Evolutionary conservation across 2,329 filamentous ascomycete species (phyloP).

Genomic region (Chalaropsis ovoidea): DNA sequence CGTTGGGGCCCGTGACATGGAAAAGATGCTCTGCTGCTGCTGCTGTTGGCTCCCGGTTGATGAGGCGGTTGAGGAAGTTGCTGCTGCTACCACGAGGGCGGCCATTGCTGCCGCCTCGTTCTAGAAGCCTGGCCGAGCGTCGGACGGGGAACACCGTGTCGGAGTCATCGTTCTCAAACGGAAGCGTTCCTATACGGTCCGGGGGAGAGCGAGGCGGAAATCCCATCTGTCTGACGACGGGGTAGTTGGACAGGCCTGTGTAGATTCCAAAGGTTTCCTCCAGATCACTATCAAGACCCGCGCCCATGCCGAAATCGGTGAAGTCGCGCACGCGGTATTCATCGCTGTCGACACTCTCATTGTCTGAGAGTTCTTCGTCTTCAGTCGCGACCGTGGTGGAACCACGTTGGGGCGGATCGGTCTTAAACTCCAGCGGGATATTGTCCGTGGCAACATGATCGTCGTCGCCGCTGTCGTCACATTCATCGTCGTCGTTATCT

Average conservation of each 20-base stretch:
- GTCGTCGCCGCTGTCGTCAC: constrained; percentile 30
- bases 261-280: constrained; percentile 1
- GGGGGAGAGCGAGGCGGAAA: constrained; percentile 30
- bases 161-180: constrained; percentile 43
- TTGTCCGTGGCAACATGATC: constrained; percentile 31
- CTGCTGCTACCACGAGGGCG: background rate
- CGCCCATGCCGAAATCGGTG: background rate
- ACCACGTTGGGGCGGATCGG: constrained; percentile 41
- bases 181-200: constrained; percentile 45
- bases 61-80: constrained; percentile 9
- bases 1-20: constrained; percentile 32
- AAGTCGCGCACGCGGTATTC: constrained; percentile 32
- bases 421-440: constrained; percentile 43
- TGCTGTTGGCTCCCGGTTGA: constrained; percentile 30
- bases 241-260: background rate
- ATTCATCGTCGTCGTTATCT: constrained; percentile 35
- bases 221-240: background rate
- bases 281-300: background rate
- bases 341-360: constrained; percentile 40
- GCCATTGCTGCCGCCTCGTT: background rate
- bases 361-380: constrained; percentile 40
- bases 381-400: constrained; percentile 40
- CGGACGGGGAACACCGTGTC: constrained; percentile 29
- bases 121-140: background rate
- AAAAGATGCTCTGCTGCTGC: constrained; percentile 28